Evolutionary conservation across 495 filamentous ascomycete species (phyloP).

Genomic region (Pseudoneurospora amorphoporcata): DNA sequence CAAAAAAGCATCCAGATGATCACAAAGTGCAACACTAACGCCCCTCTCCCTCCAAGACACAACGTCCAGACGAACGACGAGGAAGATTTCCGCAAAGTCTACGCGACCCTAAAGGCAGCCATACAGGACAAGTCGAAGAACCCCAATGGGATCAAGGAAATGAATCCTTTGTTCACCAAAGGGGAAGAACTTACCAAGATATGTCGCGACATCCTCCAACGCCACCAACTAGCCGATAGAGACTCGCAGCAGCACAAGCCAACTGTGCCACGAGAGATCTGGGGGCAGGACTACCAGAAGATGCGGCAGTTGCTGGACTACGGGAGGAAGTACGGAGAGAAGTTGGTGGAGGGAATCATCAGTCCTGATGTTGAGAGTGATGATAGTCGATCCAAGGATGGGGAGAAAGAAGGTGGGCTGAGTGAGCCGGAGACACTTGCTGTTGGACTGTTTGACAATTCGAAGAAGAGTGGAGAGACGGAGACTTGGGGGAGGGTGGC

Average conservation of each 20-base stretch:
- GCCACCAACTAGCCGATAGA: slow-evolving; percentile 9
- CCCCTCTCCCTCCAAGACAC: background rate
- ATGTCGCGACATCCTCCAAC: slow-evolving; percentile 10
- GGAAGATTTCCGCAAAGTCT: background rate
- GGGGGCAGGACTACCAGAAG: slow-evolving; percentile 26
- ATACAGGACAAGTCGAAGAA: background rate
- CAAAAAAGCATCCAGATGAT: background rate
- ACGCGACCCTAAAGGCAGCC: background rate
- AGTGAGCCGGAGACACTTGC: slow-evolving; percentile 21
- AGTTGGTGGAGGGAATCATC: slow-evolving; percentile 23
- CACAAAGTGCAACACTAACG: background rate
- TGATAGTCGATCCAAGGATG: background rate
- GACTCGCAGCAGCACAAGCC: background rate
- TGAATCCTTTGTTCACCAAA: slow-evolving; percentile 10
- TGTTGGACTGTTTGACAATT: slow-evolving; percentile 24
- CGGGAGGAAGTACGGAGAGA: slow-evolving; percentile 24
- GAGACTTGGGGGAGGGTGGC: slow-evolving; percentile 28
- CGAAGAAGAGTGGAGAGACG: slow-evolving; percentile 7
- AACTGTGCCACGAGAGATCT: slow-evolving; percentile 17
- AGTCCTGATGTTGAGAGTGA: slow-evolving; percentile 2
- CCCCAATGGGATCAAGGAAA: background rate
- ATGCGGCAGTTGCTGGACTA: slow-evolving; percentile 23
- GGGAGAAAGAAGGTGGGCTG: slow-evolving; percentile 8
- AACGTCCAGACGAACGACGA: background rate
- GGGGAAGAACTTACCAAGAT: slow-evolving; percentile 8